These are phyloP conservation scores for Lithohypha guttulata DNA, from an alignment of 2,329 filamentous ascomycete genomes.

Conservation along the genomic window DNA sequence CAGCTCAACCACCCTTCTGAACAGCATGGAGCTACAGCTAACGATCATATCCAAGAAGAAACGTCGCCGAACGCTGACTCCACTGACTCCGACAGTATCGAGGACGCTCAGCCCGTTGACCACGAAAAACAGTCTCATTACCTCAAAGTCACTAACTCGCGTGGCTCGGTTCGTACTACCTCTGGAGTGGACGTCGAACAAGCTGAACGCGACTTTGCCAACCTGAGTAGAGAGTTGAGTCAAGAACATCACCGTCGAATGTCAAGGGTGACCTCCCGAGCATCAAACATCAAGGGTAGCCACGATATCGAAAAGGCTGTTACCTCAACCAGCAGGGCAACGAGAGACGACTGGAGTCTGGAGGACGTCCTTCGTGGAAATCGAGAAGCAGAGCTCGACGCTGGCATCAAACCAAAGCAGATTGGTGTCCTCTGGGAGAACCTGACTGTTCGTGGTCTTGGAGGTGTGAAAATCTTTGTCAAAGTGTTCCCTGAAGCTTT, in stretches of 20 bases:
- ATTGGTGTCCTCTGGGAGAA: slow-evolving; percentile 69
- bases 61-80: not conserved
- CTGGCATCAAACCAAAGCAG: slow-evolving; percentile 70
- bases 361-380: slow-evolving; percentile 63
- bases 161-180: slow-evolving; percentile 26
- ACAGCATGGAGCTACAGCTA: slow-evolving; percentile 12
- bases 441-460: slow-evolving; percentile 64
- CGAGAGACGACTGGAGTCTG: slow-evolving; percentile 59
- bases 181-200: slow-evolving; percentile 37
- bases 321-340: slow-evolving; percentile 33
- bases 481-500: slow-evolving; percentile 71
- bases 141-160: slow-evolving; percentile 21
- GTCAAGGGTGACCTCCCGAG: slow-evolving; percentile 26
- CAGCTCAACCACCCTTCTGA: slow-evolving; percentile 12
- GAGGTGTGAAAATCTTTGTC: slow-evolving; percentile 60
- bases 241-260: slow-evolving; percentile 28
- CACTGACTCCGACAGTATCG: slow-evolving; percentile 3
- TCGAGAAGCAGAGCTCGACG: slow-evolving; percentile 58
- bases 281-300: slow-evolving; percentile 20
- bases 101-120: slow-evolving; percentile 1
- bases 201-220: slow-evolving; percentile 34
- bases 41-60: slow-evolving; percentile 7
- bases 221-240: slow-evolving; percentile 32
- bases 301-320: slow-evolving; percentile 51
- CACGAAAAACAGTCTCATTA: slow-evolving; percentile 11